These are phyloP conservation scores for Arxiozyma bovina DNA, from an alignment of 1,139 yeast species.

Conservation along the genomic window DNA sequence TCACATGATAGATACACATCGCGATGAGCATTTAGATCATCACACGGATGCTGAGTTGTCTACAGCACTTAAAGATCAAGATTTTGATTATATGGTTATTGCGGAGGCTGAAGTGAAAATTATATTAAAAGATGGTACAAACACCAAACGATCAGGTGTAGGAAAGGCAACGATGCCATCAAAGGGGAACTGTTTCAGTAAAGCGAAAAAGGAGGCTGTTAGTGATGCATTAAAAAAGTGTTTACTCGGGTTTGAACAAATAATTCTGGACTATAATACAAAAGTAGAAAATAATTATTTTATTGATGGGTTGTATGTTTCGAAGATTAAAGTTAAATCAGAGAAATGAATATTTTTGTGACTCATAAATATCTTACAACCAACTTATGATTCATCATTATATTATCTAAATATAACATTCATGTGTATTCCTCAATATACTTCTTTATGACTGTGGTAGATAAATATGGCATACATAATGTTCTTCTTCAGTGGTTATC, in stretches of 20 bases:
- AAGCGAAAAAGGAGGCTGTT: slow-evolving; percentile 28
- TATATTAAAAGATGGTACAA: slow-evolving; percentile 28
- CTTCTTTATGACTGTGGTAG: too few species aligned
- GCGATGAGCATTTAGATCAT: slow-evolving; percentile 1
- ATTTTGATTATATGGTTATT: slow-evolving; percentile 16
- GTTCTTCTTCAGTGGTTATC: too few species aligned
- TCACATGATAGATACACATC: slow-evolving; percentile 1
- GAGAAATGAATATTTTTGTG: not conserved
- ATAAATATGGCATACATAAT: too few species aligned
- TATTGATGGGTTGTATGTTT: slow-evolving; percentile 25
- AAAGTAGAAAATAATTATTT: slow-evolving; percentile 26
- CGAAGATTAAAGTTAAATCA: not conserved
- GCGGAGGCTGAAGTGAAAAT: slow-evolving; percentile 27
- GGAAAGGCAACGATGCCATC: slow-evolving; percentile 21
- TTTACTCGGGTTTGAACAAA: slow-evolving; percentile 24
- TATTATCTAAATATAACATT: too few species aligned
- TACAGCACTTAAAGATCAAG: slow-evolving; percentile 1
- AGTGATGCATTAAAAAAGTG: slow-evolving; percentile 27
- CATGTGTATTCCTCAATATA: too few species aligned
- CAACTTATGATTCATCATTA: too few species aligned
- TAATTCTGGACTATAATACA: slow-evolving; percentile 22
- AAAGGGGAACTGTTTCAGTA: slow-evolving; percentile 25
- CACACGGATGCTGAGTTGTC: not conserved
- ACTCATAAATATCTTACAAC: too few species aligned
- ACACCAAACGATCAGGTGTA: slow-evolving; percentile 23